These are phyloP conservation scores for Astragalus glycyphyllos DNA, from an alignment of 306 rosid genomes.

Conservation along the genomic window DNA sequence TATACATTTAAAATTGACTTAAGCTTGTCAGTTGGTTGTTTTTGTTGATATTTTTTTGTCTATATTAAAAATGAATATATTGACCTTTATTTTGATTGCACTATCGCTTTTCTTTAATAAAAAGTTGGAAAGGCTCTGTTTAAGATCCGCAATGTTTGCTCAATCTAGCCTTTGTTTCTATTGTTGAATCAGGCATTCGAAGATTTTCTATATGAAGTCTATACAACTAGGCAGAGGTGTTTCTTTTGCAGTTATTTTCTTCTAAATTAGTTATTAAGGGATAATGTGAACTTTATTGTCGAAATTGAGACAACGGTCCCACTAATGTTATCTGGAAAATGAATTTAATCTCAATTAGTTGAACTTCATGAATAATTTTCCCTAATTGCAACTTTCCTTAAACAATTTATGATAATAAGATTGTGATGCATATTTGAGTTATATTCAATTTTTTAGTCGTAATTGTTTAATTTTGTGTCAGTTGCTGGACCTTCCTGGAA, in stretches of 20 bases:
- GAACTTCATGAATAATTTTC: slow-evolving; percentile 21
- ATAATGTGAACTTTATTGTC: background rate
- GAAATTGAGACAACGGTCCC: slow-evolving; percentile 1
- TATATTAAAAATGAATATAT: slow-evolving; percentile 10
- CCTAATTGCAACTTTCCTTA: slow-evolving; percentile 2
- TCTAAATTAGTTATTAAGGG: background rate
- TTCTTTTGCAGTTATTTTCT: slow-evolving; percentile 8
- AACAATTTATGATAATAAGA: slow-evolving; percentile 4
- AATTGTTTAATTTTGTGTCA: slow-evolving; percentile 53
- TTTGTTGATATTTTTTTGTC: slow-evolving; percentile 27
- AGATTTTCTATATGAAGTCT: too few relatives aligned
- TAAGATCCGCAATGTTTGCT: slow-evolving; percentile 11
- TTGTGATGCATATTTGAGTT: slow-evolving; percentile 24
- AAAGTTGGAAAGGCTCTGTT: slow-evolving; percentile 11
- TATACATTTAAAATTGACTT: background rate
- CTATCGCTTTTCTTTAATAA: too few relatives aligned
- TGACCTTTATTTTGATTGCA: slow-evolving; percentile 20
- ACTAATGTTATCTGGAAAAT: background rate
- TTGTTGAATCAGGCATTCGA: slow-evolving; percentile 13
- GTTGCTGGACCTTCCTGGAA: slow-evolving; percentile 98
- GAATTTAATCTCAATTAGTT: slow-evolving; percentile 2
- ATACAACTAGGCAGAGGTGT: background rate
- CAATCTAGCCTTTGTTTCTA: slow-evolving; percentile 11
- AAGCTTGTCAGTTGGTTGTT: slow-evolving; percentile 14
- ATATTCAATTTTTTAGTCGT: slow-evolving; percentile 20